Conservation (phyloP, 2,329 filamentous ascomycete species). For the Fusarium anguioides region DNA sequence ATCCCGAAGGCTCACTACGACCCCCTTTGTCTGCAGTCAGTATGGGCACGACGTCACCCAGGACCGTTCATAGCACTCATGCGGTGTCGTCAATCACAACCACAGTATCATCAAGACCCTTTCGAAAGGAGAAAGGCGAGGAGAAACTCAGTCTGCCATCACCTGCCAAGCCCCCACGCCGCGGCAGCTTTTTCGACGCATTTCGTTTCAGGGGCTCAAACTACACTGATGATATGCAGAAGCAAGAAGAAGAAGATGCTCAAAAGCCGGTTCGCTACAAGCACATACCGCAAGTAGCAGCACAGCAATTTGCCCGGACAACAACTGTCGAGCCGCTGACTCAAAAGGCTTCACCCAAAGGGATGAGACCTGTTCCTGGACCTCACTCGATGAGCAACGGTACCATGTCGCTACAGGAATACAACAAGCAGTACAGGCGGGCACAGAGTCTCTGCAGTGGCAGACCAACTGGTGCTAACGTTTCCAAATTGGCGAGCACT, state of each 20-base stretch:
- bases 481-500: constrained; percentile 52
- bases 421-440: constrained; percentile 51
- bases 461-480: constrained; percentile 50
- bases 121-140: constrained; percentile 21
- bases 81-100: background rate
- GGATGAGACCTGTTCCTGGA: constrained; percentile 51
- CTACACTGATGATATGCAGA: constrained; percentile 35
- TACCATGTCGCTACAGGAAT: constrained; percentile 49
- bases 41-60: constrained; percentile 22
- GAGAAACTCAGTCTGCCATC: constrained; percentile 4
- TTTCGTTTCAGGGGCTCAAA: constrained; percentile 44
- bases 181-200: constrained; percentile 40
- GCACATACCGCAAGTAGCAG: constrained; percentile 65
- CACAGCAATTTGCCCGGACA: constrained; percentile 65
- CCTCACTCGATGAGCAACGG: constrained; percentile 37
- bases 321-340: constrained; percentile 56
- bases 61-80: constrained; percentile 3
- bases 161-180: constrained; percentile 23
- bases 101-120: constrained; percentile 9
- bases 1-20: constrained; percentile 44
- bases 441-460: constrained; percentile 50
- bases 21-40: constrained; percentile 20
- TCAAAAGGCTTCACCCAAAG: constrained; percentile 53
- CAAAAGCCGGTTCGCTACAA: constrained; percentile 51
- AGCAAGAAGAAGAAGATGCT: constrained; percentile 30